A percentile compares a stretch with the other conserved stretches of the same genome.
Conservation (phyloP, 2,329 filamentous ascomycete genomes). For the Pseudogymnoascus pannorum region DNA sequence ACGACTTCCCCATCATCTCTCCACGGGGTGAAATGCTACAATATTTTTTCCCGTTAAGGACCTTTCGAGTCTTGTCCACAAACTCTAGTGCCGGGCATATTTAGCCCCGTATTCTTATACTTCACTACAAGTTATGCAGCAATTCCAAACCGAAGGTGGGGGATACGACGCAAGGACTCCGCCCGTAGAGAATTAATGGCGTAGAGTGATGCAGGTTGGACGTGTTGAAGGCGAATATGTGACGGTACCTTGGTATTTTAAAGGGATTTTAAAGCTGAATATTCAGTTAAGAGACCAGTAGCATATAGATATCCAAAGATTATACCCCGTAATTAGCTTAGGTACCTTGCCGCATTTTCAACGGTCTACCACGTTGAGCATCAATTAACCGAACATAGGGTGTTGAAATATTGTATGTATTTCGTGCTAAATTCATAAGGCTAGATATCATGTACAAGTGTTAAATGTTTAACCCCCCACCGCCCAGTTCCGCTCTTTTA, state of each 20-base stretch:
- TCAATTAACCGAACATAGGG: not conserved
- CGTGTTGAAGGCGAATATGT: not conserved
- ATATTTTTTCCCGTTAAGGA: not conserved
- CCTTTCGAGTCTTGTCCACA: not conserved
- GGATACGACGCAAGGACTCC: too few relatives aligned
- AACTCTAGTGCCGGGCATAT: not conserved
- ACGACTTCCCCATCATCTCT: not conserved
- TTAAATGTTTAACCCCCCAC: not conserved
- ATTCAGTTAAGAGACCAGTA: not conserved
- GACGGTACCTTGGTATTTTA: not conserved
- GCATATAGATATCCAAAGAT: not conserved
- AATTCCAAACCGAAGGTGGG: not conserved
- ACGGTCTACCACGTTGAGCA: too few relatives aligned
- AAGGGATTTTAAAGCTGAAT: not conserved
- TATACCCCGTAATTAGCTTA: too few relatives aligned
- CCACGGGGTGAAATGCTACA: not conserved
- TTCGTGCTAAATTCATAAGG: conserved; percentile 6
- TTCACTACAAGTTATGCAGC: not conserved
- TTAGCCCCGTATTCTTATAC: not conserved
- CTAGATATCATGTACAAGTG: conserved; percentile 7
- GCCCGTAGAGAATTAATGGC: too few relatives aligned
- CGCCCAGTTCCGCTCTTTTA: not conserved
- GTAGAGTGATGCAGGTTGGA: not conserved
- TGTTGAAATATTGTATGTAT: not conserved
- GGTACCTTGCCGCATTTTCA: too few relatives aligned